Evolutionary conservation across 768 basidiomycete genomes (phyloP).

Genomic region (Lyophyllum shimeji): DNA sequence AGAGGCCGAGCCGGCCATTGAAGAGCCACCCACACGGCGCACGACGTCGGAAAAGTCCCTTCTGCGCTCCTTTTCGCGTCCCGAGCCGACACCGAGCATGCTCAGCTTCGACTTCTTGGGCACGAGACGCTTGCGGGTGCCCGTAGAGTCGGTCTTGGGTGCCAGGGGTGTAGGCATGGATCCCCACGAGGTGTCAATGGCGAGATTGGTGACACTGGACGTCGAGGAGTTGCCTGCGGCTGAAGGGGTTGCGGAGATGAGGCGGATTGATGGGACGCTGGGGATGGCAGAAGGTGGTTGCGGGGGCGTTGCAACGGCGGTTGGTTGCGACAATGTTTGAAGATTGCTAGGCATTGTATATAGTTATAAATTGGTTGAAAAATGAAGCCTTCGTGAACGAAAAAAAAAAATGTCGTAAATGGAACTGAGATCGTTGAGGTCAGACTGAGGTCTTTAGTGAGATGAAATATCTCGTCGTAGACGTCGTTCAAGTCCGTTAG

Average conservation of each 20-base stretch:
- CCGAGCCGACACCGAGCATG: slow-evolving; percentile 29
- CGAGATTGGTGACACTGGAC: slow-evolving; percentile 29
- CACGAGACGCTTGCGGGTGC: slow-evolving; percentile 49
- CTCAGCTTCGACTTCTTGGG: slow-evolving; percentile 72
- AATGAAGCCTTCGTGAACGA: slow-evolving; percentile 12
- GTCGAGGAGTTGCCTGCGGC: slow-evolving; percentile 42
- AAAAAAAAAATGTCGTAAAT: background rate
- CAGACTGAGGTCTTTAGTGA: background rate
- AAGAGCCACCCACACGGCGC: slow-evolving; percentile 43
- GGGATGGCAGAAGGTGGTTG: slow-evolving; percentile 28
- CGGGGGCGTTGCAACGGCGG: slow-evolving; percentile 26
- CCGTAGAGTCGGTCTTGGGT: slow-evolving; percentile 25
- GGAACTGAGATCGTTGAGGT: slow-evolving; percentile 7
- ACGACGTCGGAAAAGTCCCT: slow-evolving; percentile 63
- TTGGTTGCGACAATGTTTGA: slow-evolving; percentile 15
- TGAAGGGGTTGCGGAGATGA: slow-evolving; percentile 68
- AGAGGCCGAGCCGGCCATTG: slow-evolving; percentile 23
- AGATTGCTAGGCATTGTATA: slow-evolving; percentile 14
- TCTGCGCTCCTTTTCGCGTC: slow-evolving; percentile 30
- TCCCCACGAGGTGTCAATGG: slow-evolving; percentile 38
- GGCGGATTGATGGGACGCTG: slow-evolving; percentile 62
- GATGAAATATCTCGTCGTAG: slow-evolving; percentile 8
- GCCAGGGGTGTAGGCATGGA: slow-evolving; percentile 28
- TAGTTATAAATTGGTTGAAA: slow-evolving; percentile 9
- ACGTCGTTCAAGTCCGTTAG: slow-evolving; percentile 9